phyloP scores from a whole-genome alignment of 1,284 basidiomycete species.

The Ceraceosorus guamensis region DNA sequence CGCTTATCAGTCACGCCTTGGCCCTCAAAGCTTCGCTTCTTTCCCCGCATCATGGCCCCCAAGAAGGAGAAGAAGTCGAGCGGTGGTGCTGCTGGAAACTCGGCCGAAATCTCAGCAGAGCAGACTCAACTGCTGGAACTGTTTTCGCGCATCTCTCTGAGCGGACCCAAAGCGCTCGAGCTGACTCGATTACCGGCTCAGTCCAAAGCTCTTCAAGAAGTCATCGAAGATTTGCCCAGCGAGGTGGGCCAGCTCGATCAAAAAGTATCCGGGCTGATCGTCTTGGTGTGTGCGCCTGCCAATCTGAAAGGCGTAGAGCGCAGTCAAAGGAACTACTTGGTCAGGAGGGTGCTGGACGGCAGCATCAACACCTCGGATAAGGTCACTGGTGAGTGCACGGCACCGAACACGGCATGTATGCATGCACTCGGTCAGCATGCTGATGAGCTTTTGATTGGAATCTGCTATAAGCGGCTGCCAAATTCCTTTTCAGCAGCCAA shows the following conservation, averaged over 20 bases:
- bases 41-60: no score
- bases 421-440: neutral
- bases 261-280: conserved; percentile 61
- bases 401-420: neutral
- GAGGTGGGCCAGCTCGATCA: conserved; percentile 61
- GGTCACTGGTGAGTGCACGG: conserved; percentile 57
- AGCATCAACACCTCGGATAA: conserved; percentile 77
- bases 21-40: no score
- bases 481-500: conserved; percentile 61
- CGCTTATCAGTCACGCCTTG: no score
- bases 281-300: conserved; percentile 61
- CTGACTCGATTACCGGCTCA: conserved; percentile 43
- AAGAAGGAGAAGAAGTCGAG: no score
- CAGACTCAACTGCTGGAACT: conserved; percentile 57
- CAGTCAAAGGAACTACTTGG: conserved; percentile 62
- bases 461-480: conserved; percentile 53
- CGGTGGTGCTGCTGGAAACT: no score
- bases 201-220: conserved; percentile 58
- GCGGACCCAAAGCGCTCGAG: conserved; percentile 71
- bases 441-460: neutral
- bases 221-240: conserved; percentile 56
- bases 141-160: conserved; percentile 73
- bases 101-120: conserved; percentile 29
- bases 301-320: conserved; percentile 58
- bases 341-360: conserved; percentile 64